Evolutionary conservation across 2,329 filamentous ascomycete genomes (phyloP).

Genomic region (Pseudogymnoascus sp.): DNA sequence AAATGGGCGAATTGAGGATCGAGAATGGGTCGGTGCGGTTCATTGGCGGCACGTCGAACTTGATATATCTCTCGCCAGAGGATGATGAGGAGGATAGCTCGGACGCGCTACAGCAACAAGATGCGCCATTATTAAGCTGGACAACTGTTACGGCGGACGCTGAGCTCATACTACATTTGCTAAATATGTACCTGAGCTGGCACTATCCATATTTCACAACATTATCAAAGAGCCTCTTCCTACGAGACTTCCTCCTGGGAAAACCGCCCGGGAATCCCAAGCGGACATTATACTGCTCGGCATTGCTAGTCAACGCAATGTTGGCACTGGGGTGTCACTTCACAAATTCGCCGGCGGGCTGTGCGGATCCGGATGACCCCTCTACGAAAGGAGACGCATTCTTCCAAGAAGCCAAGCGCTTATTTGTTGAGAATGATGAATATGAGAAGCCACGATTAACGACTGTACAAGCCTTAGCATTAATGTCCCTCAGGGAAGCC

Average conservation of each 20-base stretch:
- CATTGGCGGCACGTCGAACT: conserved; percentile 88
- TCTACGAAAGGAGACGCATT: conserved; percentile 92
- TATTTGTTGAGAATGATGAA: conserved; percentile 87
- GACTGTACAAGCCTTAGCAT: conserved; percentile 84
- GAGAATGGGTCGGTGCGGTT: conserved; percentile 86
- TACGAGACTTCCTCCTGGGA: conserved; percentile 74
- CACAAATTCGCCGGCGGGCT: conserved; percentile 67
- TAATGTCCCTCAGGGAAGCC: conserved; percentile 95
- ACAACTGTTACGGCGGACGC: conserved; percentile 76
- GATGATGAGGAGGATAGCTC: conserved; percentile 30
- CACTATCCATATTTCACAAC: conserved; percentile 96
- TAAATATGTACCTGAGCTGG: conserved; percentile 98
- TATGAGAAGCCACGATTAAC: conserved; percentile 83
- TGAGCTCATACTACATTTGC: conserved; percentile 73
- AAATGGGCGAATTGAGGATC: conserved; percentile 85
- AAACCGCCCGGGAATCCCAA: conserved; percentile 47
- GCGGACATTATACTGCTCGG: conserved; percentile 73
- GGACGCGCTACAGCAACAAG: conserved; percentile 35
- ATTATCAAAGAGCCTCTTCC: conserved; percentile 79
- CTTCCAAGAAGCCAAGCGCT: conserved; percentile 83
- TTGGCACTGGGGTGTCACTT: conserved; percentile 79
- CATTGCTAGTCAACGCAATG: conserved; percentile 88
- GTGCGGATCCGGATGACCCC: conserved; percentile 64
- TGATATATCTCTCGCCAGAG: conserved; percentile 67
- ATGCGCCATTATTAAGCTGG: conserved; percentile 77